A percentile compares a stretch with the other conserved stretches of the same genome.
Evolutionary conservation across 192 early-diverging fungal species (phyloP).

Genomic region (Phycomyces blakesleeanus): DNA sequence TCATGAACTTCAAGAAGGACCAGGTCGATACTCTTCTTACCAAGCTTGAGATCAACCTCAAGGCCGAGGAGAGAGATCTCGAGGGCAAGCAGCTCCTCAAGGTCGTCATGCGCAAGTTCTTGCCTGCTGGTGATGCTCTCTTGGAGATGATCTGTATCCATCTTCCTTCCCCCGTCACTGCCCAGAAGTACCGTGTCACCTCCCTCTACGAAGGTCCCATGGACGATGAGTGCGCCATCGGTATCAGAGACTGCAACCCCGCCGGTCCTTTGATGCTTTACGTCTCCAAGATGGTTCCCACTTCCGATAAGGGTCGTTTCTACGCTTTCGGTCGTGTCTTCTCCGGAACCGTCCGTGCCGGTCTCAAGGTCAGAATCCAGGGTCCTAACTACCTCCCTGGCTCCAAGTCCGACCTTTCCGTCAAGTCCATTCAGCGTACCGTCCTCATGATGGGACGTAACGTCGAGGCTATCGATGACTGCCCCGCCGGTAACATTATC

Average conservation of each 20-base stretch:
- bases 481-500: constrained; percentile 97
- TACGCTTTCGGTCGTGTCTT: constrained; percentile 98
- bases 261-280: constrained; percentile 96
- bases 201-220: constrained; percentile 93
- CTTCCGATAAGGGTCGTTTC: constrained; percentile 97
- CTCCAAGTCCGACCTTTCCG: constrained; percentile 85
- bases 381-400: constrained; percentile 90
- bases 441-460: constrained; percentile 98
- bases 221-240: constrained; percentile 91
- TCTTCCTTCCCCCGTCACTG: constrained; percentile 90
- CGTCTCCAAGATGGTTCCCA: constrained; percentile 98
- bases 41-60: constrained; percentile 82
- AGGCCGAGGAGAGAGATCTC: constrained; percentile 83
- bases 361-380: constrained; percentile 98
- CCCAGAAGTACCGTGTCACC: constrained; percentile 88
- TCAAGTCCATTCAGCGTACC: constrained; percentile 96
- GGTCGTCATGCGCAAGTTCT: constrained; percentile 96
- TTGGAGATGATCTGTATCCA: constrained; percentile 99
- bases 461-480: constrained; percentile 96
- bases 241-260: constrained; percentile 86
- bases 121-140: constrained; percentile 94
- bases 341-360: constrained; percentile 91
- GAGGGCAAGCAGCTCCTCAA: constrained; percentile 92
- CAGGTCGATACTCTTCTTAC: constrained; percentile 70
- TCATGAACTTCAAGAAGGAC: constrained; percentile 97